Percentiles rank a stretch among this genome's conserved stretches.
These are phyloP conservation scores for Babesia caballi DNA, from an alignment of 169 alveolate species.

Conservation along the genomic window DNA sequence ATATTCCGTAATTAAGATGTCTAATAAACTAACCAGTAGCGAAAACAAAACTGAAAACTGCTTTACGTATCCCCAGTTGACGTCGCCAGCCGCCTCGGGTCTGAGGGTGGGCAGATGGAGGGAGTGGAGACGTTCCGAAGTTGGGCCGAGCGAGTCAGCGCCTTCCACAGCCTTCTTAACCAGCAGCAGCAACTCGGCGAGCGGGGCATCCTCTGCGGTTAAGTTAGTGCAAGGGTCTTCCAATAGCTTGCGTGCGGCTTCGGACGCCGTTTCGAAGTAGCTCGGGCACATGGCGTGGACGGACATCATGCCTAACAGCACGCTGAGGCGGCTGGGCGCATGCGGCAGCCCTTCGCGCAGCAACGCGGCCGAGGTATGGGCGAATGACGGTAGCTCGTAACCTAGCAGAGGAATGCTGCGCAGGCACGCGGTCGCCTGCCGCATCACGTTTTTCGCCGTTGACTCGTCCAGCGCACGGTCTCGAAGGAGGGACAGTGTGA, in stretches of 20 bases:
- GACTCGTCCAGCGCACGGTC: not conserved
- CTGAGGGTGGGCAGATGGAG: no score
- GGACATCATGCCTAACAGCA: constrained; percentile 1
- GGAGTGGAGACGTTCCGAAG: no score
- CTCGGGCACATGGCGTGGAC: constrained; percentile 6
- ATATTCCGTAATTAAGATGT: not conserved
- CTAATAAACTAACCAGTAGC: constrained; percentile 1
- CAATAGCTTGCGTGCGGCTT: constrained; percentile 1
- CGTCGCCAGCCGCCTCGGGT: no score
- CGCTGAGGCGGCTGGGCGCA: not conserved
- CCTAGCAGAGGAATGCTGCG: constrained; percentile 7
- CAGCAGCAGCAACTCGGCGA: constrained; percentile 14
- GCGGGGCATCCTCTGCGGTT: not conserved
- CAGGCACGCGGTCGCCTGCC: not conserved
- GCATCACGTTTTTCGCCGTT: not conserved
- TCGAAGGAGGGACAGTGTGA: not conserved
- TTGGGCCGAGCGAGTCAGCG: not conserved
- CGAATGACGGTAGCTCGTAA: constrained; percentile 1
- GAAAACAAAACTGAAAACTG: constrained; percentile 8
- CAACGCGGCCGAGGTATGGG: not conserved
- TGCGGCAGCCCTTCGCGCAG: not conserved
- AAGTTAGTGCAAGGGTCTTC: not conserved
- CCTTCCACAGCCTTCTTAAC: not conserved
- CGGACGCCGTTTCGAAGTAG: constrained; percentile 7
- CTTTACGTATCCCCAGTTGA: no score